A percentile compares a stretch with the other conserved stretches of the same genome.
phyloP scores from a whole-genome alignment of 345 rosid species.

The Reutealis trisperma region DNA sequence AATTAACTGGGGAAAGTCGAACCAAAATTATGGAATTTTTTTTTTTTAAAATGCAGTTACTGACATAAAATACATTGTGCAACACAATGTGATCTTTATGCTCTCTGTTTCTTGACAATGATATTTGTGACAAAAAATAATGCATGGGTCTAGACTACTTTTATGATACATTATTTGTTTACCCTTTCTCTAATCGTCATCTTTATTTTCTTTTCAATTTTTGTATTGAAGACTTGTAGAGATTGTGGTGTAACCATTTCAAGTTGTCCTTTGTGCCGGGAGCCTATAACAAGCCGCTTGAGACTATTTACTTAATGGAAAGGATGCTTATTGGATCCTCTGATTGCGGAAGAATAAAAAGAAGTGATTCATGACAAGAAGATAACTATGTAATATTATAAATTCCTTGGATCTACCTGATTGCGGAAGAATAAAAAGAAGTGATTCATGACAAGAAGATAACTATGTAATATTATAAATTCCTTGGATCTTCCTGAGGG shows the following conservation, averaged over 20 bases:
- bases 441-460: no score
- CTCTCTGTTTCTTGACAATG: no score
- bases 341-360: background rate
- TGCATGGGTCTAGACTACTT: background rate
- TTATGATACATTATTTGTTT: background rate
- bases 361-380: background rate
- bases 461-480: no score
- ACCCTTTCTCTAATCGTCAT: background rate
- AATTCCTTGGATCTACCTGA: no score
- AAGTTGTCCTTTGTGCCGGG: slow-evolving; percentile 78
- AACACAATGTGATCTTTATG: background rate
- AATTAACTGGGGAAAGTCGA: background rate
- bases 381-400: background rate
- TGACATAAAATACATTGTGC: background rate
- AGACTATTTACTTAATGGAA: slow-evolving; percentile 62
- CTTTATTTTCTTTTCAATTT: background rate
- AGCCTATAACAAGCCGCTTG: slow-evolving; percentile 68
- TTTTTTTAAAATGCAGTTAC: no score
- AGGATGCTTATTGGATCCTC: slow-evolving; percentile 10
- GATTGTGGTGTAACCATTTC: slow-evolving; percentile 61
- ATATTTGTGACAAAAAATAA: background rate
- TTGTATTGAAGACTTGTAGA: slow-evolving; percentile 70
- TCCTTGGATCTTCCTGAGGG: no score
- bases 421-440: no score
- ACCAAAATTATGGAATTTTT: background rate